Base-by-base conservation (phyloP, 78 protist species). In the Dictyostelium purpureum region DNA sequence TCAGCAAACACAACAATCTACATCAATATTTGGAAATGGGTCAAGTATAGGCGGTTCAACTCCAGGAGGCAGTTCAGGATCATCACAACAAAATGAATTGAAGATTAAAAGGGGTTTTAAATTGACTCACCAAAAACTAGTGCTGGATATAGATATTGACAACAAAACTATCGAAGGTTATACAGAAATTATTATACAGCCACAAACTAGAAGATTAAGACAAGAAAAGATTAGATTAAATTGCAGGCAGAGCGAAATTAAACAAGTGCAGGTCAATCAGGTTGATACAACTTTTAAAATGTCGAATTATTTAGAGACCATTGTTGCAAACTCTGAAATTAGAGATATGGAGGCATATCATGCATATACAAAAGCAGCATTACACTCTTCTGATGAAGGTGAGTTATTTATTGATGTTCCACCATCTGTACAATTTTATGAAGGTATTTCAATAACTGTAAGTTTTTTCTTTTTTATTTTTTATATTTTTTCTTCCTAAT, bases 101-200 rank as follows among this genome's bases (percentile, higher is more conserved):
- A 77, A 77, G 33, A 56, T 77, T 24, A 77, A 77, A 37, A 52
- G 83, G 21, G 83, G 83, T 1, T 77, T 77, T 56, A 77, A 77
- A 77, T 38, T 77, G 52, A 66, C 77, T 5, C 91, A 85, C 21
- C 91, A 85, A 57, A 85, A 85, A 61, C 26, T 85, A 18, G 91
- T 85, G 14, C 43, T 85, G 12, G 81, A 73, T 85, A 85, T 85
- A 6, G 91, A 85, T 85, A 14, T 85, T 18, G 91, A 85, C 31
- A 54, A 33, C 4, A 35, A 71, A 16, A n/a, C 71, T 1, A 31
- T 85, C 7, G 65, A 70, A n/a, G 91, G 91, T 21, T 73, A 85
- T 40, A 85, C 91, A 35, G 91, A 85, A 31, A 35, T 85, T 9
- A n/a, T 57, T 47, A 56, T 85, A 19, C 91, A 85, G 43, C 91